phyloP scores from a whole-genome alignment of 805 yeast genomes.

The Ogataea pignaliae region DNA sequence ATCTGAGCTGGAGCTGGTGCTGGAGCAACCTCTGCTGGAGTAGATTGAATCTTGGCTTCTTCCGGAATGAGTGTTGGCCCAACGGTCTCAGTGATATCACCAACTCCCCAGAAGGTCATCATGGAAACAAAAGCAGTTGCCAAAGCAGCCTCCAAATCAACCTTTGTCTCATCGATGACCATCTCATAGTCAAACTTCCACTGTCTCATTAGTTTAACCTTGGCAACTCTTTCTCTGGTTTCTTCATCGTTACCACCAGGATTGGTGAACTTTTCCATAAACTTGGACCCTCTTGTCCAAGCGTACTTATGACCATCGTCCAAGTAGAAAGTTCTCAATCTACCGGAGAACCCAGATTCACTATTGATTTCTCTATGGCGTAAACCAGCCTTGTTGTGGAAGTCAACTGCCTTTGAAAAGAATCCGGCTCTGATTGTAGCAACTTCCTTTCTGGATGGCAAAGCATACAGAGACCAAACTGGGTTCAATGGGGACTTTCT shows the following conservation, averaged over 20 bases:
- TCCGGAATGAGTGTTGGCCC: constrained; percentile 41
- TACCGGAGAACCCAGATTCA: constrained; percentile 36
- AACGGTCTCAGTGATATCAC: constrained; percentile 47
- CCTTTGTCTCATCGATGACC: constrained; percentile 41
- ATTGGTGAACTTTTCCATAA: constrained; percentile 47
- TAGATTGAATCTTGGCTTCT: constrained; percentile 2
- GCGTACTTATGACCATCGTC: constrained; percentile 50
- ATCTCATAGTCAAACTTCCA: constrained; percentile 58
- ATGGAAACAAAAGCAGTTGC: constrained; percentile 60
- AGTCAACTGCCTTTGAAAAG: constrained; percentile 40
- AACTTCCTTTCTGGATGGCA: constrained; percentile 42
- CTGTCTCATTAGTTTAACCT: constrained; percentile 52
- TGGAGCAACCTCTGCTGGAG: neutral
- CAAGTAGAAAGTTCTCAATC: constrained; percentile 43
- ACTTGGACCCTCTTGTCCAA: constrained; percentile 52
- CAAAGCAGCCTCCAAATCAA: constrained; percentile 49
- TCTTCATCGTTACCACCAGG: constrained; percentile 58
- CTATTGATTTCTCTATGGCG: constrained; percentile 40
- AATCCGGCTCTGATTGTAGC: constrained; percentile 50
- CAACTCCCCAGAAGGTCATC: constrained; percentile 65
- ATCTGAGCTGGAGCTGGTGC: neutral
- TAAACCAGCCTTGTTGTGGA: constrained; percentile 42
- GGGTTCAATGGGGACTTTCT: constrained; percentile 43
- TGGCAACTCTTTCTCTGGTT: constrained; percentile 47
- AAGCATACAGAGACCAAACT: constrained; percentile 46